Conservation (phyloP, 805 yeast species). For the Kurtzmaniella fragi region DNA sequence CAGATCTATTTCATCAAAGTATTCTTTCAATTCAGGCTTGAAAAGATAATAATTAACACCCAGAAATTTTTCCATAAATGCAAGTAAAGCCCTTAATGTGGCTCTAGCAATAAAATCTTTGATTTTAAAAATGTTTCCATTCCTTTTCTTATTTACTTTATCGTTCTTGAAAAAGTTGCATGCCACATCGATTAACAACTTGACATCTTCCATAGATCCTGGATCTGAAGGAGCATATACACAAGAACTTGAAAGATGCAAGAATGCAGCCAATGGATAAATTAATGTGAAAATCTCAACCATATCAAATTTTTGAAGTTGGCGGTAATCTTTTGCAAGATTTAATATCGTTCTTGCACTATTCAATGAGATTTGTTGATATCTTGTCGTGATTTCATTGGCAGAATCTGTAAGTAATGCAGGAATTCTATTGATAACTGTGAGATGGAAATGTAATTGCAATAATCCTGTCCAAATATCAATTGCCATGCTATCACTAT, state of each 20-base stretch:
- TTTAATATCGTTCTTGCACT: conserved; percentile 15
- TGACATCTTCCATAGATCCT: conserved; percentile 13
- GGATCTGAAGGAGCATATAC: conserved; percentile 14
- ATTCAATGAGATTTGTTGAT: conserved; percentile 11
- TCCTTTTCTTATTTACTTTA: background rate
- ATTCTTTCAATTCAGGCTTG: background rate
- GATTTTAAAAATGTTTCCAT: background rate
- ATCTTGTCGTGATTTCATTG: conserved; percentile 5
- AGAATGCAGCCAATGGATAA: conserved; percentile 13
- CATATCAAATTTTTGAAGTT: conserved; percentile 3
- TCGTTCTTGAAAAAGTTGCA: conserved; percentile 13
- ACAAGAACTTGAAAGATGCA: conserved; percentile 11
- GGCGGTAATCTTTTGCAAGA: conserved; percentile 7
- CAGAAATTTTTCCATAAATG: too few relatives aligned
- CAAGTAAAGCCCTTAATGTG: too few relatives aligned
- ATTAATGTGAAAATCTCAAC: conserved; percentile 11
- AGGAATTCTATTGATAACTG: conserved; percentile 12
- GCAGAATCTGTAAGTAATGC: conserved; percentile 6
- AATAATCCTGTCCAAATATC: too few relatives aligned
- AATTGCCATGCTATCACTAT: too few relatives aligned
- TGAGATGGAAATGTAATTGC: conserved; percentile 1
- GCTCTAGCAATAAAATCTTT: too few relatives aligned
- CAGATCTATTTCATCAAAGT: background rate
- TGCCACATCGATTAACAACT: conserved; percentile 15
- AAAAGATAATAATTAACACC: too few relatives aligned